Percentiles rank a stretch among this genome's conserved stretches.
Conservation (phyloP, 2,329 filamentous ascomycete species). For the Leptographium flavum region DNA sequence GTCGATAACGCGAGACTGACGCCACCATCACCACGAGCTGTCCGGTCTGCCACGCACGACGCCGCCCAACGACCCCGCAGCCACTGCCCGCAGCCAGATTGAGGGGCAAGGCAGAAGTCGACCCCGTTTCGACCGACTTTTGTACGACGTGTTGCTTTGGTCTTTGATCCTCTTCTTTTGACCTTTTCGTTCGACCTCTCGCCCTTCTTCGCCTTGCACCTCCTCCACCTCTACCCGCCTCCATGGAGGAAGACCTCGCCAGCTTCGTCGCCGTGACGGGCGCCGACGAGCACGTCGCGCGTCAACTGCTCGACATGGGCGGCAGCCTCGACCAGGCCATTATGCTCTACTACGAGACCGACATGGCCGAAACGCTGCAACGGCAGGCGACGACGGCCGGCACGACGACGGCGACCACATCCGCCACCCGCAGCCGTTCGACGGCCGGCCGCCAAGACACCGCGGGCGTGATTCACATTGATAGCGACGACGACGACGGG, state of each 20-base stretch:
- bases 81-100: too few species aligned
- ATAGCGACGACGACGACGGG: conserved; percentile 56
- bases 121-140: too few species aligned
- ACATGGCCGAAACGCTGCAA: conserved; percentile 40
- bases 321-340: conserved; percentile 77
- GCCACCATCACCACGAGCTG: too few species aligned
- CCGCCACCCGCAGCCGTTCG: conserved; percentile 3
- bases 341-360: conserved; percentile 80
- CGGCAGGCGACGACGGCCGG: conserved; percentile 13
- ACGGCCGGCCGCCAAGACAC: conserved; percentile 32
- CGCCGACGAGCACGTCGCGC: conserved; percentile 57
- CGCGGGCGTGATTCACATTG: conserved; percentile 55
- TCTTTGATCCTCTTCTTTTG: conserved; percentile 3
- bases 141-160: too few species aligned
- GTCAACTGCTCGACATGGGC: conserved; percentile 73
- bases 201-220: too few species aligned
- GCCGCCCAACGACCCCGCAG: too few species aligned
- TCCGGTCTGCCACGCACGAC: too few species aligned
- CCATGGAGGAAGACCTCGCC: conserved; percentile 52
- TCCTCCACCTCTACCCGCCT: conserved; percentile 2
- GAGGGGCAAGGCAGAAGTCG: too few species aligned
- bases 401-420: background rate
- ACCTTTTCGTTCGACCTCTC: background rate
- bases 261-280: conserved; percentile 75
- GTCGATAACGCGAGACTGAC: background rate